Percentiles rank a stretch among this genome's conserved stretches.
These are phyloP conservation scores for Raphidocelis subcapitata DNA, from an alignment of 139 green algal species.

Conservation along the genomic window DNA sequence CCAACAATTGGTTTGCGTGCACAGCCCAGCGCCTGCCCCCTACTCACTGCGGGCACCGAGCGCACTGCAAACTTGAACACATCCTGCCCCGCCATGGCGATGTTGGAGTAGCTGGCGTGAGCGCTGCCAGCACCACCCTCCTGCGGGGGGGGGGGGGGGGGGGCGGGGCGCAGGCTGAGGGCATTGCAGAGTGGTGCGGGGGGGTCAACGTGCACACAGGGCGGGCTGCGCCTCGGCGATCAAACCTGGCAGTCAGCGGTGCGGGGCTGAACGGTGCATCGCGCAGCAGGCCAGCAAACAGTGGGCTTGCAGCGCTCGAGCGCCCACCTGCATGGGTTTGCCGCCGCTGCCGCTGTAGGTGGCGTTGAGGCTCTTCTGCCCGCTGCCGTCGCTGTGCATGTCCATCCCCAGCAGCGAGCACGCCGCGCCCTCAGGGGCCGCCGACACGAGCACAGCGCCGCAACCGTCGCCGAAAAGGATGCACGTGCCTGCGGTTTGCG, in stretches of 20 bases:
- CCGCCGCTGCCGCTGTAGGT: constrained; percentile 31
- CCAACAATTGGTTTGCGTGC: too few species aligned
- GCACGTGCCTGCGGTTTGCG: constrained; percentile 74
- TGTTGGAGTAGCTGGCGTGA: constrained; percentile 70
- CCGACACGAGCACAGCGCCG: constrained; percentile 84
- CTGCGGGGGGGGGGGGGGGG: neutral
- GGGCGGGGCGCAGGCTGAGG: too few species aligned
- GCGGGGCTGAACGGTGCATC: too few species aligned
- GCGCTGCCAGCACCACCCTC: constrained; percentile 20
- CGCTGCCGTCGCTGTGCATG: constrained; percentile 85
- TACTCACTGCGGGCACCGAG: constrained; percentile 77
- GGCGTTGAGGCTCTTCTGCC: constrained; percentile 78
- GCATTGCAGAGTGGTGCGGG: too few species aligned
- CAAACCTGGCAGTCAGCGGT: too few species aligned
- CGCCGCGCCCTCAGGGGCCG: constrained; percentile 32
- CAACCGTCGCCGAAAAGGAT: constrained; percentile 98
- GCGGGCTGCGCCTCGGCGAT: too few species aligned
- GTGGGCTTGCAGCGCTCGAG: neutral
- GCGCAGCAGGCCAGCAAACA: too few species aligned
- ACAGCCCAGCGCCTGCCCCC: neutral
- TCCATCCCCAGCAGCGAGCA: constrained; percentile 81
- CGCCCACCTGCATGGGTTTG: constrained; percentile 27
- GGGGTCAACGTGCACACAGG: too few species aligned
- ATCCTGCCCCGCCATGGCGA: constrained; percentile 94
- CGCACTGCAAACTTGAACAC: constrained; percentile 99